These are phyloP conservation scores for Tulasnella sp. DNA, from an alignment of 768 basidiomycete species.

Conservation along the genomic window DNA sequence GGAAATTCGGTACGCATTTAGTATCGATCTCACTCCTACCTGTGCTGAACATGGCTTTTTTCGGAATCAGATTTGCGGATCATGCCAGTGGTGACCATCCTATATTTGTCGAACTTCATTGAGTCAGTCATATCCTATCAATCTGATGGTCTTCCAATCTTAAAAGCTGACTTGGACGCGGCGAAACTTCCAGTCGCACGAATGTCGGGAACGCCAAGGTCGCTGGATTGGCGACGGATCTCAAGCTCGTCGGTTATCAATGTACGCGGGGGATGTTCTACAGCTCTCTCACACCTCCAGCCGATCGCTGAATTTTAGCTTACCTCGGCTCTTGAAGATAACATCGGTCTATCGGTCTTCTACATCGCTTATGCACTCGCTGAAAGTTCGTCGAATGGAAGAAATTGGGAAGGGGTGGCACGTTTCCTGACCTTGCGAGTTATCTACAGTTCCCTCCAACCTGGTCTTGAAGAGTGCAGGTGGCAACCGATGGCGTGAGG, in stretches of 20 bases:
- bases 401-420: not conserved
- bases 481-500: slow-evolving; percentile 13
- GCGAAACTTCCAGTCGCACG: slow-evolving; percentile 4
- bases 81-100: slow-evolving; percentile 19
- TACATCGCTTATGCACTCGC: slow-evolving; percentile 16
- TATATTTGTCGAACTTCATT: slow-evolving; percentile 20
- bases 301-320: not conserved
- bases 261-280: too few species aligned
- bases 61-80: slow-evolving; percentile 15
- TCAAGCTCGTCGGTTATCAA: slow-evolving; percentile 10
- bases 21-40: not conserved
- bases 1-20: slow-evolving; percentile 15
- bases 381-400: not conserved
- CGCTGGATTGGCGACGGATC: slow-evolving; percentile 7
- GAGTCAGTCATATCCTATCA: slow-evolving; percentile 14
- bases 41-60: not conserved
- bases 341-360: slow-evolving; percentile 16
- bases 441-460: slow-evolving; percentile 7
- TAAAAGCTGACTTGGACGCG: not conserved
- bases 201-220: slow-evolving; percentile 15
- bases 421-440: not conserved
- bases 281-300: not conserved
- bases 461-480: slow-evolving; percentile 8
- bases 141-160: not conserved
- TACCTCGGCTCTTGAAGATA: slow-evolving; percentile 3